phyloP scores from a whole-genome alignment of 305 asterid genomes.

The Fraxinus paxiana region DNA sequence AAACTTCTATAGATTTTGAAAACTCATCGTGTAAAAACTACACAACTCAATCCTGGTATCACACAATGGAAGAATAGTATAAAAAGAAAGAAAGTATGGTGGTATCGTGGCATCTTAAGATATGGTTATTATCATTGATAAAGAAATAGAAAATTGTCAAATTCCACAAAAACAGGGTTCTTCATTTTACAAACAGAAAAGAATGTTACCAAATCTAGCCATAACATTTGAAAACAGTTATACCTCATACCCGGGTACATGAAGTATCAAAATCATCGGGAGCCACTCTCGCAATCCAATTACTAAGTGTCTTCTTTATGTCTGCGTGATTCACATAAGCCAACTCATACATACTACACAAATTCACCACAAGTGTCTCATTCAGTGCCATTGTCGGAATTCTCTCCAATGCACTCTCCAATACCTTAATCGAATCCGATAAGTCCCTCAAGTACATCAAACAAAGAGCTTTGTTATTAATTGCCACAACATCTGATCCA shows the following conservation, averaged over 20 bases:
- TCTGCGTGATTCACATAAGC: slow-evolving; percentile 90
- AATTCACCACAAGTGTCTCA: slow-evolving; percentile 85
- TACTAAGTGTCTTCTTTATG: slow-evolving; percentile 79
- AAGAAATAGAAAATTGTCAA: neutral
- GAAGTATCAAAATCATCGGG: slow-evolving; percentile 92
- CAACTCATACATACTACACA: slow-evolving; percentile 97
- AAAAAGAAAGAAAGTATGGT: neutral
- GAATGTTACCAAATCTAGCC: slow-evolving; percentile 19
- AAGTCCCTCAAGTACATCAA: slow-evolving; percentile 97
- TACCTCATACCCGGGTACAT: slow-evolving; percentile 79
- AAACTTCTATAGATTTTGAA: neutral
- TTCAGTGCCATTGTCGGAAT: slow-evolving; percentile 82
- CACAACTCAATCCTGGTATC: neutral
- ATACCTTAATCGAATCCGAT: slow-evolving; percentile 83
- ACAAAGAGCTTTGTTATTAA: slow-evolving; percentile 90
- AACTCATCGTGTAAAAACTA: neutral
- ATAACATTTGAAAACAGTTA: slow-evolving; percentile 15
- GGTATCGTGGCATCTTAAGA: neutral
- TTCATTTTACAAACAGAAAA: slow-evolving; percentile 20
- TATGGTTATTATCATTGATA: neutral
- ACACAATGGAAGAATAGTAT: neutral
- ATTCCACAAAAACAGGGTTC: neutral
- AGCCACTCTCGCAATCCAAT: slow-evolving; percentile 94
- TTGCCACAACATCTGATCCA: slow-evolving; percentile 71
- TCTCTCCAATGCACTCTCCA: slow-evolving; percentile 94